Percentiles rank a stretch among this genome's conserved stretches.
Conservation (phyloP, 192 early-diverging fungal genomes). For the Mortierella hygrophila region DNA sequence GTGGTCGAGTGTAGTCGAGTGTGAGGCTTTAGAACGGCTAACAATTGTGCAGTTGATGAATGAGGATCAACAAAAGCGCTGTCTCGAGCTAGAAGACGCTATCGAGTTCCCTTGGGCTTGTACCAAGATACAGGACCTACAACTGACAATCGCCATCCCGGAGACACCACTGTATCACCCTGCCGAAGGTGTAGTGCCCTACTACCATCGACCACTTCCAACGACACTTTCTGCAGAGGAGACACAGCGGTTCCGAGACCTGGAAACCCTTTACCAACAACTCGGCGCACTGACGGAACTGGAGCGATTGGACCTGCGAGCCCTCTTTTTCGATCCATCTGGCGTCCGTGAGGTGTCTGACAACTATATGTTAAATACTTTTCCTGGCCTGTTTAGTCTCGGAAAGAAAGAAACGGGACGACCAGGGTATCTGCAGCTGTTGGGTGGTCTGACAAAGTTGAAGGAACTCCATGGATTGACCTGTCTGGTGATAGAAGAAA, state of each 20-base stretch:
- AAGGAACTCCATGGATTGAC: not conserved
- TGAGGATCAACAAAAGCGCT: too few species aligned
- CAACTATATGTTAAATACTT: not conserved
- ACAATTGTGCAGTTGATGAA: too few species aligned
- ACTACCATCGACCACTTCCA: not conserved
- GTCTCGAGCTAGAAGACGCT: too few species aligned
- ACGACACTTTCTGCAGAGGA: not conserved
- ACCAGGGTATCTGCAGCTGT: not conserved
- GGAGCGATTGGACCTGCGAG: not conserved
- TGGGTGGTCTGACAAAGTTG: not conserved
- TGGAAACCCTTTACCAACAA: not conserved
- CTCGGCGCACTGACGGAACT: not conserved
- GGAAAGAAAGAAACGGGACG: not conserved
- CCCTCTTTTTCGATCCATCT: not conserved
- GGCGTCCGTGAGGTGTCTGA: not conserved
- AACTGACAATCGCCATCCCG: not conserved
- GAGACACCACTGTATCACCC: not conserved
- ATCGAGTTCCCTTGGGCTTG: not conserved
- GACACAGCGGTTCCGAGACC: not conserved
- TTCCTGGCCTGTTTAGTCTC: not conserved
- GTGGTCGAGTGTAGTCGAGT: not conserved
- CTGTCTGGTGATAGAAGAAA: not conserved
- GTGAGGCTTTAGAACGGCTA: not conserved
- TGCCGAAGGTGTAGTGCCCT: not conserved
- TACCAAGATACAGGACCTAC: not conserved